These are phyloP conservation scores for Rugonectria rugulosa DNA, from an alignment of 2,329 filamentous ascomycete genomes.

Conservation along the genomic window DNA sequence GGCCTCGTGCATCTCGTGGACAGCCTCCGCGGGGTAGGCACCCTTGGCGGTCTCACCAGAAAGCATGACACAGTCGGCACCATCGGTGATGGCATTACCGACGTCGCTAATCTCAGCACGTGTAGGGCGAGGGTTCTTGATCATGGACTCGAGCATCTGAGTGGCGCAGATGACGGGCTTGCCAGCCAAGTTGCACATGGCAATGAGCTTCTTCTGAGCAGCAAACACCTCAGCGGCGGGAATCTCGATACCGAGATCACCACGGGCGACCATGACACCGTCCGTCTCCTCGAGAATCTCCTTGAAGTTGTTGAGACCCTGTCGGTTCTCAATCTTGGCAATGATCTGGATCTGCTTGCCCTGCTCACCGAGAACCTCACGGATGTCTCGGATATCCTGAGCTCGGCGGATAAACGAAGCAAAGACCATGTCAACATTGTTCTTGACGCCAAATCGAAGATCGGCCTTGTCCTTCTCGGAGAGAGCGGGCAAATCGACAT, in stretches of 20 bases:
- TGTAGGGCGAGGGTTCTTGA: conserved; percentile 98
- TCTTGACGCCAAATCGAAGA: conserved; percentile 95
- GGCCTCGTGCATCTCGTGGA: conserved; percentile 97
- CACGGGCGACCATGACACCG: conserved; percentile 99
- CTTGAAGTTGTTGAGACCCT: conserved; percentile 99
- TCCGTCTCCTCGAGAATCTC: conserved; percentile 97
- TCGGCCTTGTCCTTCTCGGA: conserved; percentile 98
- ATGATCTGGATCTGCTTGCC: conserved; percentile 99
- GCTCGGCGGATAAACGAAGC: conserved; percentile 97
- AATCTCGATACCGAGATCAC: conserved; percentile 96
- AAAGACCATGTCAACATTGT: conserved; percentile 98
- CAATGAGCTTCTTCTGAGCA: conserved; percentile 99
- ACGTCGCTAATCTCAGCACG: conserved; percentile 99
- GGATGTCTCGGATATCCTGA: conserved; percentile 92
- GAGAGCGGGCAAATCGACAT: conserved; percentile 95
- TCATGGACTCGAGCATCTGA: conserved; percentile 99
- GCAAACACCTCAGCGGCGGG: conserved; percentile 98
- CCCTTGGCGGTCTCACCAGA: conserved; percentile 99
- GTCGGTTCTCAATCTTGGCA: conserved; percentile 99
- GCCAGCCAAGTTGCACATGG: conserved; percentile 99
- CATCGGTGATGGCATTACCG: conserved; percentile 96
- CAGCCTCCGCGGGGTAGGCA: conserved; percentile 88
- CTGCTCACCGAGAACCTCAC: conserved; percentile 86
- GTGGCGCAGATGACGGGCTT: conserved; percentile 99
- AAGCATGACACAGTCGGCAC: conserved; percentile 99